These are phyloP conservation scores for Euphrasia confusa DNA, from an alignment of 257 asterid species.

Conservation along the genomic window DNA sequence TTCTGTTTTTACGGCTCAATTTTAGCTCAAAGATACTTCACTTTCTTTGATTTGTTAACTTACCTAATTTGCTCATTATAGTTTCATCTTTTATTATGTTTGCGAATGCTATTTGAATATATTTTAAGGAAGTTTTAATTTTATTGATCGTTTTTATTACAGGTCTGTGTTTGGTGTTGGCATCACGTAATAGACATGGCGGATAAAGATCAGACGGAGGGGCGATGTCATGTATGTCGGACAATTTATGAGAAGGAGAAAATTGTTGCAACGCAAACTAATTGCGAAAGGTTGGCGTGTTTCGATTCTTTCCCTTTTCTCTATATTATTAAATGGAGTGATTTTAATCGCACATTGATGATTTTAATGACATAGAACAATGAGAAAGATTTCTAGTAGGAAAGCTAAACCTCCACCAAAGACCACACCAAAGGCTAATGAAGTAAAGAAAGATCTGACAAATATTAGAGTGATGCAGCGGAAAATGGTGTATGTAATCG, in stretches of 20 bases:
- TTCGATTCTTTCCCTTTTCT: conserved; percentile 19
- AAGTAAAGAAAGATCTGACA: conserved; percentile 79
- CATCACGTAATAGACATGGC: conserved; percentile 96
- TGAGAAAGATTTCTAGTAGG: conserved; percentile 46
- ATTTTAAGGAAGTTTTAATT: no score
- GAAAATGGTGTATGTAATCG: conserved; percentile 89
- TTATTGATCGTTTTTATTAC: conserved; percentile 16
- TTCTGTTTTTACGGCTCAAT: no score
- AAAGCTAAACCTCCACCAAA: conserved; percentile 62
- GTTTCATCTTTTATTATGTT: conserved; percentile 1
- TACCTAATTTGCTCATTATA: not conserved
- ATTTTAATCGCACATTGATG: conserved; percentile 22
- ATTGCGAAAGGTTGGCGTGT: conserved; percentile 54
- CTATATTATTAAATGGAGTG: conserved; percentile 14
- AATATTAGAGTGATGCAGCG: conserved; percentile 91
- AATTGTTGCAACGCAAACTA: conserved; percentile 73
- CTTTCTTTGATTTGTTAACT: conserved; percentile 7
- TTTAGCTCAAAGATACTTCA: not conserved
- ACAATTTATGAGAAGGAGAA: conserved; percentile 76
- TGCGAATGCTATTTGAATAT: conserved; percentile 3
- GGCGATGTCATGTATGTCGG: conserved; percentile 94
- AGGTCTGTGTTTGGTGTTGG: conserved; percentile 99
- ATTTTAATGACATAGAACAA: conserved; percentile 38
- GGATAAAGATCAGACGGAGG: conserved; percentile 79
- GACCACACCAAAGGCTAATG: conserved; percentile 71